A percentile compares a stretch with the other conserved stretches of the same genome.
phyloP scores from a whole-genome alignment of 2,329 filamentous ascomycete species.

The Pleomassaria siparia region DNA sequence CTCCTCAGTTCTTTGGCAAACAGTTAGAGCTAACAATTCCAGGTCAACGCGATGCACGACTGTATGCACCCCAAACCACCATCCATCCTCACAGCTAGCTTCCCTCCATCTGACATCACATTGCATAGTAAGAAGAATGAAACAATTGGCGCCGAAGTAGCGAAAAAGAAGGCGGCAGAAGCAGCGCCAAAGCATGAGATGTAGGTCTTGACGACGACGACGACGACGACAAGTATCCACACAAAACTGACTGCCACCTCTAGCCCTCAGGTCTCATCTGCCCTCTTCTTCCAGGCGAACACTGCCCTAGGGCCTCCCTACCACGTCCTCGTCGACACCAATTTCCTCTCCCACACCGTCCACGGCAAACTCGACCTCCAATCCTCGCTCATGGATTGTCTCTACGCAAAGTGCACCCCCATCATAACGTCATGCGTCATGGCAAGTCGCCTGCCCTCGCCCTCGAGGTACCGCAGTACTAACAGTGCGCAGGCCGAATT shows the following conservation, averaged over 20 bases:
- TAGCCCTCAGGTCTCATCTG: slow-evolving; percentile 74
- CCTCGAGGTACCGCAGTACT: no score
- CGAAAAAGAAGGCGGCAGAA: slow-evolving; percentile 58
- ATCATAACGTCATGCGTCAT: slow-evolving; percentile 78
- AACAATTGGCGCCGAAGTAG: slow-evolving; percentile 62
- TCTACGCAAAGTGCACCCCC: slow-evolving; percentile 88
- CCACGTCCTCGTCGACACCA: slow-evolving; percentile 59
- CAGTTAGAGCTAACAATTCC: slow-evolving; percentile 5
- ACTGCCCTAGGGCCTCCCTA: slow-evolving; percentile 83
- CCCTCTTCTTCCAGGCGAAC: slow-evolving; percentile 59
- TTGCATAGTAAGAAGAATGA: slow-evolving; percentile 71
- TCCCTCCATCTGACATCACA: slow-evolving; percentile 14
- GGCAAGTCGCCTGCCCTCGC: slow-evolving; percentile 21
- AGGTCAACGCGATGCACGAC: slow-evolving; percentile 70
- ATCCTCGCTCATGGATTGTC: slow-evolving; percentile 87
- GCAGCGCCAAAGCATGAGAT: slow-evolving; percentile 73
- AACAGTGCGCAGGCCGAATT: no score
- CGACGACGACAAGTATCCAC: no score
- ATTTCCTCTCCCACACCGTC: slow-evolving; percentile 67
- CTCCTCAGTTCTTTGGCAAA: background rate
- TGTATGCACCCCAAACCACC: slow-evolving; percentile 46
- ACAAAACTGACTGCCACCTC: slow-evolving; percentile 10
- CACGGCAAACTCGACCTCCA: slow-evolving; percentile 87
- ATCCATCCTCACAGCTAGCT: background rate
- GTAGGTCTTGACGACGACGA: slow-evolving; percentile 44